phyloP scores from a whole-genome alignment of 140 eudicot species.

The Anethum foeniculum region DNA sequence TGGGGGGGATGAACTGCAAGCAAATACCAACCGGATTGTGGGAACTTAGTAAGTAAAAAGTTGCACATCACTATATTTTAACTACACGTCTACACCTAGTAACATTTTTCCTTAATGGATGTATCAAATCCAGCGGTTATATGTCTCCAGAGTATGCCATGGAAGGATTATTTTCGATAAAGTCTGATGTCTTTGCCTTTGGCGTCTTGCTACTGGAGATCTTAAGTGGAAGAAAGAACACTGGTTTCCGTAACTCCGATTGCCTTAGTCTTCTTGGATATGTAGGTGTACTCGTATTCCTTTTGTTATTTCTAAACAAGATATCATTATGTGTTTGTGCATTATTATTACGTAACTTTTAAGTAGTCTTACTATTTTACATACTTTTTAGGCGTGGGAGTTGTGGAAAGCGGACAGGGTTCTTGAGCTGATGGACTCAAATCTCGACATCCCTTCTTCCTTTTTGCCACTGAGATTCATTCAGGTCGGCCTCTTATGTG shows the following conservation, averaged over 20 bases:
- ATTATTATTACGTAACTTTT: neutral
- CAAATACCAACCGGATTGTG: constrained; percentile 6
- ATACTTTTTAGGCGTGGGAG: constrained; percentile 13
- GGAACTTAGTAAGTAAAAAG: constrained; percentile 13
- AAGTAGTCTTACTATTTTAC: neutral
- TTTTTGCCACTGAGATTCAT: constrained; percentile 9
- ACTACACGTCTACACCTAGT: neutral
- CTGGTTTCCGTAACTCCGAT: constrained; percentile 11
- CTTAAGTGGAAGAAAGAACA: constrained; percentile 22
- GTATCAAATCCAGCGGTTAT: constrained; percentile 6
- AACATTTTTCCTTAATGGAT: neutral
- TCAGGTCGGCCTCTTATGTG: constrained; percentile 12
- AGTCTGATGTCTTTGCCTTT: constrained; percentile 17
- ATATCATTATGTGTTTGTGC: neutral
- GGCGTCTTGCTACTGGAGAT: constrained; percentile 18
- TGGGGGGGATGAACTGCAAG: constrained; percentile 1
- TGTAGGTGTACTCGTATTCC: constrained; percentile 7
- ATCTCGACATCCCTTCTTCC: constrained; percentile 9
- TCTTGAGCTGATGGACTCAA: constrained; percentile 4
- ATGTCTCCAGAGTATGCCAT: constrained; percentile 14
- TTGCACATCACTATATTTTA: neutral
- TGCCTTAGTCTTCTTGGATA: constrained; percentile 19
- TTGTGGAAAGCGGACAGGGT: constrained; percentile 12
- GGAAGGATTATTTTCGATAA: constrained; percentile 7
- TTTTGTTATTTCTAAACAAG: neutral